Evolutionary conservation across 2,329 filamentous ascomycete species (phyloP).

Genomic region (Penicillium palitans): DNA sequence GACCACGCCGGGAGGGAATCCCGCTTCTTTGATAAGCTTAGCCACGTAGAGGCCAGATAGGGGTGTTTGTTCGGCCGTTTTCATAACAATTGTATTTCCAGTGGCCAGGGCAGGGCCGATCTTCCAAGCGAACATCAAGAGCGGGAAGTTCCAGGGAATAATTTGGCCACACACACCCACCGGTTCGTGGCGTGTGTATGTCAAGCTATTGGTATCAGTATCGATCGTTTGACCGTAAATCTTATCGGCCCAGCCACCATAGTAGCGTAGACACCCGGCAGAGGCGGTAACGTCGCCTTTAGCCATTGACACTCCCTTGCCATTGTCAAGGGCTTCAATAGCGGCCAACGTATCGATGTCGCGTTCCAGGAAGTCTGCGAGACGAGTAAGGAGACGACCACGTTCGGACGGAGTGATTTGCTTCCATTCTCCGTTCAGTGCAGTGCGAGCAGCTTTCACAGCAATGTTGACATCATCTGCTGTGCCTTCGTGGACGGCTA

Average conservation of each 20-base stretch:
- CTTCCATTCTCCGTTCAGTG: slow-evolving; percentile 12
- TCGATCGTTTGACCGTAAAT: slow-evolving; percentile 13
- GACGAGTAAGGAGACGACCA: slow-evolving; percentile 9
- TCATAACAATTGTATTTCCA: slow-evolving; percentile 63
- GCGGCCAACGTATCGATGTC: slow-evolving; percentile 12
- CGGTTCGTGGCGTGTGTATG: slow-evolving; percentile 56
- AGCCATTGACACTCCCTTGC: slow-evolving; percentile 11
- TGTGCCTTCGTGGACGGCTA: slow-evolving; percentile 4
- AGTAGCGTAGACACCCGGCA: slow-evolving; percentile 6
- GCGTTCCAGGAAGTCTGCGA: slow-evolving; percentile 11
- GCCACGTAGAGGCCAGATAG: slow-evolving; percentile 62
- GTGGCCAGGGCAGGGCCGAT: slow-evolving; percentile 66
- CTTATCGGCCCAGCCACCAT: slow-evolving; percentile 15
- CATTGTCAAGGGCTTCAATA: slow-evolving; percentile 17
- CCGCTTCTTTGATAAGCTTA: slow-evolving; percentile 57
- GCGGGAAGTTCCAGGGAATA: slow-evolving; percentile 84
- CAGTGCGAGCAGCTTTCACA: slow-evolving; percentile 3
- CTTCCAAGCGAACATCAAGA: slow-evolving; percentile 84
- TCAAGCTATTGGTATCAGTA: slow-evolving; percentile 3
- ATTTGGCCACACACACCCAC: slow-evolving; percentile 73
- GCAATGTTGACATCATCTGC: slow-evolving; percentile 12
- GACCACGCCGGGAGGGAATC: slow-evolving; percentile 61
- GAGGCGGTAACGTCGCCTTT: slow-evolving; percentile 5
- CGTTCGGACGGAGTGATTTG: slow-evolving; percentile 2
- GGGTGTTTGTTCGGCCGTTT: slow-evolving; percentile 66